Evolutionary conservation across 805 yeast genomes (phyloP).

Genomic region (Candida namnaoensis): DNA sequence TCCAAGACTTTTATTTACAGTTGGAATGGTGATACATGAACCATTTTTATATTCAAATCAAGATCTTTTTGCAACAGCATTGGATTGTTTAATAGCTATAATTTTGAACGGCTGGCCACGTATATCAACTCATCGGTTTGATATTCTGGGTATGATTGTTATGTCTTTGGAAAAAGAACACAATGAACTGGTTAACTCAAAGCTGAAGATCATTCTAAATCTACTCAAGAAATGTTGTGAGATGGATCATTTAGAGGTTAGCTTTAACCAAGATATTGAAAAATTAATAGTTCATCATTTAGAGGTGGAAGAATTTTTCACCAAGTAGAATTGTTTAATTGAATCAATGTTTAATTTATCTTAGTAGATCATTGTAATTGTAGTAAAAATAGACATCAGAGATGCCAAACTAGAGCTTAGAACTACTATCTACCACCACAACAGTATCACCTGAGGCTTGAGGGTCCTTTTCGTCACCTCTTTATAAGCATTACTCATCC

Average conservation of each 20-base stretch:
- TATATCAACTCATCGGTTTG: constrained; percentile 9
- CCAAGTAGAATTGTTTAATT: too few relatives aligned
- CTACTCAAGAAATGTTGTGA: constrained; percentile 4
- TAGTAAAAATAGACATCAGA: too few relatives aligned
- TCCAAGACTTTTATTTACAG: constrained; percentile 12
- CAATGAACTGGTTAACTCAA: not conserved
- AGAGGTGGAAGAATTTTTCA: too few relatives aligned
- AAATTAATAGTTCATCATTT: not conserved
- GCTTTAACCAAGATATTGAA: not conserved
- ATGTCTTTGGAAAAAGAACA: constrained; percentile 7
- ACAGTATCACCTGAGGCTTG: too few relatives aligned
- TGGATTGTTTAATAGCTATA: constrained; percentile 7
- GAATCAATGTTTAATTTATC: too few relatives aligned
- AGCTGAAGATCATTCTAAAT: not conserved
- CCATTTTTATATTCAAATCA: constrained; percentile 13
- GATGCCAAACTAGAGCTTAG: too few relatives aligned
- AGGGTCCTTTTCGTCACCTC: too few relatives aligned
- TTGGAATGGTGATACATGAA: constrained; percentile 12
- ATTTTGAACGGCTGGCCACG: constrained; percentile 16
- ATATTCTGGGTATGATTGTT: constrained; percentile 12
- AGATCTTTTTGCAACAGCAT: constrained; percentile 3
- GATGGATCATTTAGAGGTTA: constrained; percentile 4
- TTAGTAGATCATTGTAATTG: too few relatives aligned
- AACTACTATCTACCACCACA: too few relatives aligned
- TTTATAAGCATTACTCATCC: too few relatives aligned